Conservation (phyloP, 371 early-diverging fungal genomes). For the Chytridium lagenaria region DNA sequence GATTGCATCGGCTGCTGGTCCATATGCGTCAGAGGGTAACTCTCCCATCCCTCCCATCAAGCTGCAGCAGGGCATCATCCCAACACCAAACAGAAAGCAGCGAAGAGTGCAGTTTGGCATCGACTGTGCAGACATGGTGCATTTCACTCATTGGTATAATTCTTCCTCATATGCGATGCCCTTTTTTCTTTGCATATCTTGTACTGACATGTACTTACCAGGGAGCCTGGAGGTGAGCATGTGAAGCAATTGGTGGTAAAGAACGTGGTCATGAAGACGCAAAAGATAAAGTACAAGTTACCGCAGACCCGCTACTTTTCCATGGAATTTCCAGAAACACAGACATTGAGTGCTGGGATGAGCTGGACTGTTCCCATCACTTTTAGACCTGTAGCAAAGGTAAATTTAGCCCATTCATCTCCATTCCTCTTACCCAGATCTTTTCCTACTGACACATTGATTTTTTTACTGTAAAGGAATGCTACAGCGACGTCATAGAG, state of each 20-base stretch:
- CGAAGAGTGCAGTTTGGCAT: constrained; percentile 51
- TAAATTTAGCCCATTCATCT: constrained; percentile 20
- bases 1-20: constrained; percentile 14
- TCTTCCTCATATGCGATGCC: not conserved
- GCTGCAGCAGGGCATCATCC: constrained; percentile 10
- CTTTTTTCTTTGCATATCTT: not conserved
- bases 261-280: constrained; percentile 62
- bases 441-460: not conserved
- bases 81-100: constrained; percentile 45
- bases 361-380: constrained; percentile 59
- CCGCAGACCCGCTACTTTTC: constrained; percentile 59
- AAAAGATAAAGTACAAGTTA: constrained; percentile 60
- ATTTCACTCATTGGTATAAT: constrained; percentile 55
- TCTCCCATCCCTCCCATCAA: not conserved
- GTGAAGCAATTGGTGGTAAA: constrained; percentile 55
- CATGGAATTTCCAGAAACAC: constrained; percentile 60
- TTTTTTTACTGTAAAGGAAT: constrained; percentile 41
- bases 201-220: constrained; percentile 9
- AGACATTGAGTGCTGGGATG: constrained; percentile 60
- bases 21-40: not conserved
- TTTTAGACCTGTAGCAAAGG: constrained; percentile 61
- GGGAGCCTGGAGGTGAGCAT: constrained; percentile 62
- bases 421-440: not conserved
- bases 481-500: constrained; percentile 55
- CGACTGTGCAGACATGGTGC: constrained; percentile 57